Evolutionary conservation across 148 eudicot species (phyloP).

Genomic region (Talinum fruticosum): DNA sequence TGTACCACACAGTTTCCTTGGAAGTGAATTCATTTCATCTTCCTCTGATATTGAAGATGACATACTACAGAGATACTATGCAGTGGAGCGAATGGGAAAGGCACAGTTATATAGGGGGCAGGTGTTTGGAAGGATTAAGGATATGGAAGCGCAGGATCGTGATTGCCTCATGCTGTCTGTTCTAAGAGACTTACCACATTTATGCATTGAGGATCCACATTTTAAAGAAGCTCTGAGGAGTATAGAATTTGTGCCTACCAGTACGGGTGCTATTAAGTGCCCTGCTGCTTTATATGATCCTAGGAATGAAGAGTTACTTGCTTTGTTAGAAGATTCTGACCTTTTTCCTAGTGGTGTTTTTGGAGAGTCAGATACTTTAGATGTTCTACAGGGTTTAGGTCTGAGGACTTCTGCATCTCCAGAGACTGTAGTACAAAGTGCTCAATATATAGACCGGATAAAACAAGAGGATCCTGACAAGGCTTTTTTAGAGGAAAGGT

Average conservation of each 20-base stretch:
- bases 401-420: conserved; percentile 71
- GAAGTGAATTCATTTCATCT: conserved; percentile 55
- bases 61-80: conserved; percentile 60
- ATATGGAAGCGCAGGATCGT: conserved; percentile 64
- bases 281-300: conserved; percentile 83
- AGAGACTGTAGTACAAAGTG: conserved; percentile 80
- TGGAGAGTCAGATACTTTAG: conserved; percentile 60
- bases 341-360: conserved; percentile 73
- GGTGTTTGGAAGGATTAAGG: conserved; percentile 55
- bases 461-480: conserved; percentile 60
- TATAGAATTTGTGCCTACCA: conserved; percentile 76
- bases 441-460: conserved; percentile 63
- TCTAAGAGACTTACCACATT: conserved; percentile 78
- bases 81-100: conserved; percentile 74
- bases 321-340: conserved; percentile 80
- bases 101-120: conserved; percentile 61
- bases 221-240: conserved; percentile 67
- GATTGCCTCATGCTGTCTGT: conserved; percentile 76
- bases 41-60: conserved; percentile 68
- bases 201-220: conserved; percentile 75
- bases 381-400: conserved; percentile 81
- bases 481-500: conserved; percentile 77
- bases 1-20: conserved; percentile 61
- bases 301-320: conserved; percentile 83
- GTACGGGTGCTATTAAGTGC: conserved; percentile 55